Base-by-base conservation (phyloP, 2,329 filamentous ascomycete species). In the Hypoxylon sp. region DNA sequence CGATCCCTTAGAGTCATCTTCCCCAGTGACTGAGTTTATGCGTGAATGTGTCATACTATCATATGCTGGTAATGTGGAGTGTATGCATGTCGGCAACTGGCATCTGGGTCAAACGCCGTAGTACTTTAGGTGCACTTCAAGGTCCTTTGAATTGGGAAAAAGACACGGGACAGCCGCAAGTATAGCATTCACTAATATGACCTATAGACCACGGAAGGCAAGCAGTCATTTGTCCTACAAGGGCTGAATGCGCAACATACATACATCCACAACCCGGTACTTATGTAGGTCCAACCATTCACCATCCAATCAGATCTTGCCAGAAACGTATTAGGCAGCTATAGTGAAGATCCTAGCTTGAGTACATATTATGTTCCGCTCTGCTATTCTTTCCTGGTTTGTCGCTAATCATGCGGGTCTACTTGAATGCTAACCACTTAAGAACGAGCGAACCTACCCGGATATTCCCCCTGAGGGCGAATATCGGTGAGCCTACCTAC, bases 181-280 rank as follows among this genome's bases (percentile, higher is more conserved):
- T 40, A 48, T 35, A n/a, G 40, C 11, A 13, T 35, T 48, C 17
- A 48, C 27, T 22, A 14, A 25, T 44, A 44, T 20, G 2, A 35
- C 13, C 31, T 22, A 53, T 27, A n/a, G 6, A 48, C 8, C 13
- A 22, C 3, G 14, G 6, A 33, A 20, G 17, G 20, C 2, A 20
- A n/a, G 49, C 20, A 53, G 30, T 10, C 48, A 50, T 22, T 46
- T 48, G n/a, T 17, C 40, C 6, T 57, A 42, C 44, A 25, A 59
- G 44, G 46, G 40, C 20, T 11, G 11, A 58, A 58, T 58, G 55
- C 55, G 35, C 35, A n/a, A n/a, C 55, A 58, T 58, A 58, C 40
- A 31, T 58, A 57, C 30, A 22, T 57, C 40, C 37, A 31, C 33
- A 13, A 22, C 31, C 20, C n/a, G 25, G 25, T 37, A 37, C n/a